Evolutionary conservation across 805 yeast species (phyloP).

Genomic region (Saccharomycopsis sp.): DNA sequence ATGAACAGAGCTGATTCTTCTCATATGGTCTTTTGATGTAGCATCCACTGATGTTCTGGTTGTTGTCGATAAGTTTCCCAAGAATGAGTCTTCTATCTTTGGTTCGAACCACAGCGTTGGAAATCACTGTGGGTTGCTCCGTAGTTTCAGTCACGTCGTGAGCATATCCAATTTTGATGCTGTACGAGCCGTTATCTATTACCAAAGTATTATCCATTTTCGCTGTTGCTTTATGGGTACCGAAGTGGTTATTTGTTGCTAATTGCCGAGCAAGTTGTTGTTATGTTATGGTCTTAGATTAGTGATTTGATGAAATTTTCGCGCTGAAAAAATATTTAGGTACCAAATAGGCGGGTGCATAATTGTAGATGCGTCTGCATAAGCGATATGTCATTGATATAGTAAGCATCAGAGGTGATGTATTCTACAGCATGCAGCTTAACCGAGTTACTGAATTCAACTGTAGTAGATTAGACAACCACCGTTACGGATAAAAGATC

Average conservation of each 20-base stretch:
- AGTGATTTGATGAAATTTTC: too few species aligned
- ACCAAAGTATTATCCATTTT: conserved; percentile 39
- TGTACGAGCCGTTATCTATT: conserved; percentile 86
- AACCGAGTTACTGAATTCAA: too few species aligned
- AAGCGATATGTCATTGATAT: too few species aligned
- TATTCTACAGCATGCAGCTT: too few species aligned
- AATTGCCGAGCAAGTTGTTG: neutral
- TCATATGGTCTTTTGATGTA: conserved; percentile 77
- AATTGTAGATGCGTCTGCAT: too few species aligned
- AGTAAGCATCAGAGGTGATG: too few species aligned
- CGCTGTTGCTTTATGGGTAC: too few species aligned
- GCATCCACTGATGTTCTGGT: conserved; percentile 70
- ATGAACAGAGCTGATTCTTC: conserved; percentile 79
- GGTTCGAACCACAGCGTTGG: conserved; percentile 69
- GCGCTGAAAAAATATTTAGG: too few species aligned
- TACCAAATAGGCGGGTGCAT: too few species aligned
- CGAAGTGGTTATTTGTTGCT: neutral
- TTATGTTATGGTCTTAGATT: too few species aligned
- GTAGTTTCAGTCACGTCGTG: conserved; percentile 26
- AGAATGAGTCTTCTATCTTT: conserved; percentile 67
- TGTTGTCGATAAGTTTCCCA: conserved; percentile 59
- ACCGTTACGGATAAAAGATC: too few species aligned
- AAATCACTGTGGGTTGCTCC: conserved; percentile 43
- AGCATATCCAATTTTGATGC: conserved; percentile 59
- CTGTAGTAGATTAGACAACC: too few species aligned